phyloP scores from a whole-genome alignment of 768 basidiomycete genomes.

The Dendrothele bispora region DNA sequence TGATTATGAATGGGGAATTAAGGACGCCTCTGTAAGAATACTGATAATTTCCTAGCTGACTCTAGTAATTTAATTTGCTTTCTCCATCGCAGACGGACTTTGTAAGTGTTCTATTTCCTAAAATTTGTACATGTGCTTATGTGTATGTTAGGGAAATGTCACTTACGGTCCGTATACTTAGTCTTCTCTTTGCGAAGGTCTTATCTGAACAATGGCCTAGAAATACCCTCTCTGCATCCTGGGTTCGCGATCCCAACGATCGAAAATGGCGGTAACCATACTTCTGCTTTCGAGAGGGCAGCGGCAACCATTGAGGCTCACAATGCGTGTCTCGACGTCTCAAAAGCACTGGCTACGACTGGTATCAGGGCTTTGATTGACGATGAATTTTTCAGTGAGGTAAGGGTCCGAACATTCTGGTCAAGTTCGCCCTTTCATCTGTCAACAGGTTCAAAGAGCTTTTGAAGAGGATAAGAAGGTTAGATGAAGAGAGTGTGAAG shows the following conservation, averaged over 20 bases:
- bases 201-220: slow-evolving; percentile 21
- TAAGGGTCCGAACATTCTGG: slow-evolving; percentile 21
- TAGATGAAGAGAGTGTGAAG: slow-evolving; percentile 6
- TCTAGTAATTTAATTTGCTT: too few relatives aligned
- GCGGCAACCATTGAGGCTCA: slow-evolving; percentile 65
- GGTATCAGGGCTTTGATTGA: slow-evolving; percentile 74
- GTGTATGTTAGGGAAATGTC: slow-evolving; percentile 58
- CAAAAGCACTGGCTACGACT: slow-evolving; percentile 69
- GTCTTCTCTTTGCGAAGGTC: too few relatives aligned
- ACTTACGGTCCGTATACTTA: slow-evolving; percentile 55
- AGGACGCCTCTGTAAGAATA: slow-evolving; percentile 68
- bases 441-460: slow-evolving; percentile 42
- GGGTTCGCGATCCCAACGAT: slow-evolving; percentile 80
- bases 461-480: slow-evolving; percentile 45
- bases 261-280: slow-evolving; percentile 76
- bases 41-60: too few relatives aligned
- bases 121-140: not conserved
- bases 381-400: slow-evolving; percentile 59
- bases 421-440: not conserved
- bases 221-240: slow-evolving; percentile 71
- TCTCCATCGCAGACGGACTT: too few relatives aligned
- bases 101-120: too few relatives aligned
- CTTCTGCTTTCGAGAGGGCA: slow-evolving; percentile 61
- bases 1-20: slow-evolving; percentile 68
- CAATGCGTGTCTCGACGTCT: slow-evolving; percentile 62